Evolutionary conservation across 257 asterid genomes (phyloP), one percentile per base, ranked within the genome.

Genomic region (Solanum ossicruentum): DNA sequence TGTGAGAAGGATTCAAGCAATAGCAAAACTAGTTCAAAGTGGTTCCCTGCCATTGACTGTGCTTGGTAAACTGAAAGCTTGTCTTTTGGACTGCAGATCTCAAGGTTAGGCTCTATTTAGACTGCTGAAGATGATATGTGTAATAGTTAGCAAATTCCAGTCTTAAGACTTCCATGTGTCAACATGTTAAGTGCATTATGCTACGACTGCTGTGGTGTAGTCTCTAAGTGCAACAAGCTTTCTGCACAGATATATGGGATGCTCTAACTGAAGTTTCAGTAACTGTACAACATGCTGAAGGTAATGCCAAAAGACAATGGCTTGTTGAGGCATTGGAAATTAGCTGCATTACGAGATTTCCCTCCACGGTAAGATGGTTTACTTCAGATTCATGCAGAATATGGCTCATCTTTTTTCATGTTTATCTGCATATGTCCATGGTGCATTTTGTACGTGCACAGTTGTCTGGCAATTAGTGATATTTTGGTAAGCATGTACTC

Each of bases 291-390:
- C 90, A 88, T 78, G 91, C 85, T 16, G 95, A 90, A 83, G 92
- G 87, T 86, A 90, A 89, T 85, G 91, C 88, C 77, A 90, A 97
- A 91, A 89, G 93, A 84, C 94, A 90, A 85, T 96, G 99, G 98
- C 94, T 96, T 81, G 88, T 90, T 63, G 98, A 96, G 82, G 90
- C 98, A 47, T 87, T 94, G 18, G 95, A 95, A 83, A 92, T 96
- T 85, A 87, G 93, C 73, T 93, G 98, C 20, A 93, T 93, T 75
- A 91, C 98, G 61, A 89, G 93, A 81, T 91, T 91, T 89, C 99
- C 99, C 84, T 94, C 98, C 85, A 95, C 98, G 90, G 99, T 96
- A 92, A 73, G 93, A 67, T 41, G 89, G 79, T 43, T 82, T 66
- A 8, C 45, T 18, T 70, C 54, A 45, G 17, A 17, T 41, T 39